A percentile compares a stretch with the other conserved stretches of the same genome.
Evolutionary conservation across 2,329 filamentous ascomycete genomes (phyloP).

Genomic region (Aureobasidium musti): DNA sequence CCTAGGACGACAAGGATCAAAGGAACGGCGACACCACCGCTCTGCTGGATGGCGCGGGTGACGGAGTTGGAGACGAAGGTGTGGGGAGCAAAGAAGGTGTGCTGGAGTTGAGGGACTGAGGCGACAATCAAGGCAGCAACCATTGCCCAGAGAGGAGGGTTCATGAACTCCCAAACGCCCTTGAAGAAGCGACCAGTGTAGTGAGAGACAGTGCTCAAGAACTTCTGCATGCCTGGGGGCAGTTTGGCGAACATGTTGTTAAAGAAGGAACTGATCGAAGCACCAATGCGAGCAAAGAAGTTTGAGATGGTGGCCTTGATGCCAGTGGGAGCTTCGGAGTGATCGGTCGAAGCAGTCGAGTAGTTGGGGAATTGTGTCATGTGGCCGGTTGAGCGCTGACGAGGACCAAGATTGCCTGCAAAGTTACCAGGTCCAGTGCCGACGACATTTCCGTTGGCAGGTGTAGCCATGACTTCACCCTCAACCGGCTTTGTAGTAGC

Average conservation of each 20-base stretch:
- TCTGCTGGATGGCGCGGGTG: slow-evolving; percentile 81
- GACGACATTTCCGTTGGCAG: slow-evolving; percentile 53
- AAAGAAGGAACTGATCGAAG: slow-evolving; percentile 40
- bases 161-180: slow-evolving; percentile 93
- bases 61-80: slow-evolving; percentile 93
- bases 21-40: slow-evolving; percentile 87
- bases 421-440: slow-evolving; percentile 44
- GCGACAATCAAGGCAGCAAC: slow-evolving; percentile 85
- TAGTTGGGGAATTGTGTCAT: slow-evolving; percentile 53
- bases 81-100: slow-evolving; percentile 82
- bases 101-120: slow-evolving; percentile 78
- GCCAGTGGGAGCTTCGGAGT: slow-evolving; percentile 29
- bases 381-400: slow-evolving; percentile 51
- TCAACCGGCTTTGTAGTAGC: slow-evolving; percentile 35
- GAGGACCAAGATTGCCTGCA: slow-evolving; percentile 40
- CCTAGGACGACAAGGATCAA: slow-evolving; percentile 94
- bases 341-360: slow-evolving; percentile 36
- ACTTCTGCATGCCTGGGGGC: slow-evolving; percentile 56
- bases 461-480: slow-evolving; percentile 44
- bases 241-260: slow-evolving; percentile 52
- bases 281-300: slow-evolving; percentile 32
- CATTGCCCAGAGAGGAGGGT: slow-evolving; percentile 98
- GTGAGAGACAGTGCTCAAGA: slow-evolving; percentile 48
- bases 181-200: slow-evolving; percentile 56
- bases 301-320: slow-evolving; percentile 35